Evolutionary conservation across 2,329 filamentous ascomycete genomes (phyloP).

Genomic region (Fusarium goolgardi): DNA sequence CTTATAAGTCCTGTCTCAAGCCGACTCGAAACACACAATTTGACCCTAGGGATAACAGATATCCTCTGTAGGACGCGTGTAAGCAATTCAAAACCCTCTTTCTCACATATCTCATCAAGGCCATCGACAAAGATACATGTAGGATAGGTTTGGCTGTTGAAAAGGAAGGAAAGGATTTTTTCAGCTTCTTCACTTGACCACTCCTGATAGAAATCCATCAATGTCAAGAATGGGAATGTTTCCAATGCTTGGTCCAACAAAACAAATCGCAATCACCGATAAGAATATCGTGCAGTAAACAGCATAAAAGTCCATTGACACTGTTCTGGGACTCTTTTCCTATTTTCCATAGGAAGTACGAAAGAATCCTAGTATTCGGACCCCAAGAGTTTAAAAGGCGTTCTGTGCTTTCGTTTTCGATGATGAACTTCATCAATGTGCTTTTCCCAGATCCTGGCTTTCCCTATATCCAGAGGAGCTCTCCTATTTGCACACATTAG

Average conservation of each 20-base stretch:
- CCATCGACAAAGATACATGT: constrained; percentile 7
- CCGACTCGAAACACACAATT: not conserved
- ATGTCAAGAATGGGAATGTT: rapidly evolving
- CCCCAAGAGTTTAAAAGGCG: rapidly evolving
- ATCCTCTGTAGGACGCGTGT: rapidly evolving
- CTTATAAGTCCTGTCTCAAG: not conserved
- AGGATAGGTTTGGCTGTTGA: rapidly evolving
- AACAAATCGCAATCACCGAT: rapidly evolving
- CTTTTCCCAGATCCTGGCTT: constrained; percentile 16
- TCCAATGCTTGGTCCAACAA: rapidly evolving
- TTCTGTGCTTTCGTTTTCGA: rapidly evolving
- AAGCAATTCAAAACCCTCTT: rapidly evolving
- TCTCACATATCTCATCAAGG: not conserved
- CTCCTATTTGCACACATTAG: no score
- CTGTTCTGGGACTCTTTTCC: not conserved
- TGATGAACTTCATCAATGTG: not conserved
- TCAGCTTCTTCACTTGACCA: not conserved
- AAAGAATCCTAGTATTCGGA: rapidly evolving
- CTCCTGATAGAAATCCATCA: not conserved
- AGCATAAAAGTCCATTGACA: not conserved
- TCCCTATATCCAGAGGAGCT: constrained; percentile 3
- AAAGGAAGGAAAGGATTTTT: rapidly evolving
- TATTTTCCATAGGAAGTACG: constrained; percentile 18
- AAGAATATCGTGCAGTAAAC: not conserved
- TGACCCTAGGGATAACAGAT: rapidly evolving